phyloP scores from a whole-genome alignment of 108 stramenopile genomes.

The Mayamaea pseudoterrestris region DNA sequence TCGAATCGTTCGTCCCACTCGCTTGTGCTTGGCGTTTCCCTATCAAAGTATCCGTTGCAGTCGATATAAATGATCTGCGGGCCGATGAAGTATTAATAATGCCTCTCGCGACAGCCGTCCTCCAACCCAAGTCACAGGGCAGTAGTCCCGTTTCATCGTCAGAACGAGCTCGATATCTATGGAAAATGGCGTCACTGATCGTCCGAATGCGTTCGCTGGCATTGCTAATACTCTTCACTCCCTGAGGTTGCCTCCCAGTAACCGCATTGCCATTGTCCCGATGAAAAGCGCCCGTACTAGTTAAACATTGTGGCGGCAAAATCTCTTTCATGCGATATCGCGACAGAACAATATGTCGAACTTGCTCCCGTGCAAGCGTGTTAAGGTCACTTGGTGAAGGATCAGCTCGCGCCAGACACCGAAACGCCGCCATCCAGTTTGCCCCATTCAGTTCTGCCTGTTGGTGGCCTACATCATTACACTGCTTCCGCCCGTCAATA shows the following conservation, averaged over 20 bases:
- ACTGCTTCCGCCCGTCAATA: background rate
- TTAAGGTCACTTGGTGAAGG: slow-evolving; percentile 57
- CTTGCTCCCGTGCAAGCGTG: slow-evolving; percentile 60
- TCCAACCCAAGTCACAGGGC: slow-evolving; percentile 52
- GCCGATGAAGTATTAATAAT: slow-evolving; percentile 26
- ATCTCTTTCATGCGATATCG: slow-evolving; percentile 39
- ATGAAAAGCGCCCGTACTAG: slow-evolving; percentile 29
- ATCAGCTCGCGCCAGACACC: slow-evolving; percentile 65
- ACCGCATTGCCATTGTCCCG: slow-evolving; percentile 12
- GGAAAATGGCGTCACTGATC: slow-evolving; percentile 52
- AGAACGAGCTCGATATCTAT: slow-evolving; percentile 2
- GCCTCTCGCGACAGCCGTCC: slow-evolving; percentile 38
- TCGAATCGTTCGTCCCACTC: background rate
- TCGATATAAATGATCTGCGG: background rate
- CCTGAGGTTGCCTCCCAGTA: slow-evolving; percentile 4
- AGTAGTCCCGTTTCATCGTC: slow-evolving; percentile 10
- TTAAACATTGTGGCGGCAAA: slow-evolving; percentile 38
- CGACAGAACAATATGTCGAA: slow-evolving; percentile 46
- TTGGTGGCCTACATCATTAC: background rate
- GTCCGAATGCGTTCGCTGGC: slow-evolving; percentile 25
- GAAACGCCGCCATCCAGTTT: slow-evolving; percentile 40
- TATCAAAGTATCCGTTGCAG: background rate
- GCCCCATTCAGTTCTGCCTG: background rate
- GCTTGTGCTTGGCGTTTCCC: background rate
- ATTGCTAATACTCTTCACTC: slow-evolving; percentile 10